Base-by-base conservation (phyloP, 805 yeast genomes). In the Millerago galiae region DNA sequence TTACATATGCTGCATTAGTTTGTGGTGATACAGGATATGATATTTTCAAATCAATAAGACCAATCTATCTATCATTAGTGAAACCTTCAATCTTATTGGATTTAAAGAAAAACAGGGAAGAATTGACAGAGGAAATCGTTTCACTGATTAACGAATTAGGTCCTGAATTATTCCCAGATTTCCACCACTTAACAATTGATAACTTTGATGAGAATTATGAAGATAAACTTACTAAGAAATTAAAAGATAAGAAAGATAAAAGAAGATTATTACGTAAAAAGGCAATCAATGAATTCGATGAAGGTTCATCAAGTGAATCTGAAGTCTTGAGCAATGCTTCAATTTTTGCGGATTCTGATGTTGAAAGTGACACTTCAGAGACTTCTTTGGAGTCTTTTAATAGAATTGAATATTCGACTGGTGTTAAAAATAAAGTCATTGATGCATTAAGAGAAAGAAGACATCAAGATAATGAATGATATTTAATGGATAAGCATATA, bases 1-100 rank as follows among this genome's bases (percentile, higher is more conserved):
- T 91, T 13, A 86, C 97, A 0, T 91, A 86, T 56, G 80, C 95
- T n/a, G 96, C 99, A 0, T 71, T 93, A 51, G 71, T 87, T 24
- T 79, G 88, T 44, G 98, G 99, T 41, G 99, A 93, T 58, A 83
- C 81, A 46, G 99, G 99, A 29, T 74, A 87, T 79, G 98, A 91
- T 59, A 72, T 85, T 37, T 74, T 83, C 60, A 88, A 88, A 58
- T 81, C 95, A 3, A 66, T 91, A 43, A 74, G 89, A 50, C 96
- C 98, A 1, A 65, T 91, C 34, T 83, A 83, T 63, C 60, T 83
- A 24, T 77, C 85, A 3, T 60, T 84, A 15, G 74, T 74, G 10
- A 70, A 78, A 18, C 82, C 83, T 33, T 64, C 73, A 15, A 74
- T 80, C 1, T 66, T 83, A 38, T 59, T 61, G 34, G 74, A 79